Percentiles rank a stretch among this genome's conserved stretches.
phyloP scores from a whole-genome alignment of 2,329 filamentous ascomycete genomes.

The Fusarium sp. region DNA sequence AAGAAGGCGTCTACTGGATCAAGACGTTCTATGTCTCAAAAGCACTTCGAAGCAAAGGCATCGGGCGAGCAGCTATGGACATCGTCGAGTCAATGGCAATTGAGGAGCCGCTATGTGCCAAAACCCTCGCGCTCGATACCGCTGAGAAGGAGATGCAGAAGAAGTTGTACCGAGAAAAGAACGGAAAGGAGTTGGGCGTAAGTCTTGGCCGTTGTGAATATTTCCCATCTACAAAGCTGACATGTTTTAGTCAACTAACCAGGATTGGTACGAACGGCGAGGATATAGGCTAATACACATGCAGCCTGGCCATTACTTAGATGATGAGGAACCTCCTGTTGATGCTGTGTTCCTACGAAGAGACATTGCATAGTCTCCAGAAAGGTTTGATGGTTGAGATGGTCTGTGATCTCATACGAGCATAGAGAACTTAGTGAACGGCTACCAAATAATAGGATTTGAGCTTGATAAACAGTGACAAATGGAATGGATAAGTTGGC shows the following conservation, averaged over 20 bases:
- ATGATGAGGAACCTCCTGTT: background rate
- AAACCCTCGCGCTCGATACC: slow-evolving; percentile 41
- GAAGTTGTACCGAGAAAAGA: background rate
- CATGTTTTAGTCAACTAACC: slow-evolving; percentile 34
- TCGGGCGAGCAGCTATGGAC: slow-evolving; percentile 45
- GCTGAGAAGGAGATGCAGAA: slow-evolving; percentile 35
- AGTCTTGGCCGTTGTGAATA: fast-evolving
- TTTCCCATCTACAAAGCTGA: background rate
- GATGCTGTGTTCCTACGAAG: slow-evolving; percentile 17
- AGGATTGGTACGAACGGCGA: slow-evolving; percentile 44
- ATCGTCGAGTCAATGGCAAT: slow-evolving; percentile 41
- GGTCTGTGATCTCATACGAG: background rate
- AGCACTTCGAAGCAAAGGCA: slow-evolving; percentile 37
- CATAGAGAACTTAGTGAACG: background rate
- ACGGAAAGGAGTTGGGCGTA: slow-evolving; percentile 15
- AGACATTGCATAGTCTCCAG: background rate
- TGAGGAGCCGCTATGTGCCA: slow-evolving; percentile 37
- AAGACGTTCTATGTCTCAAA: slow-evolving; percentile 43
- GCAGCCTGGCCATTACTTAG: background rate
- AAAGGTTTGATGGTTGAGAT: background rate
- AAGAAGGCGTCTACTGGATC: slow-evolving; percentile 41
- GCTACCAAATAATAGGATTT: fast-evolving
- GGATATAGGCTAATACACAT: slow-evolving; percentile 40
- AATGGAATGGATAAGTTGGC: background rate
- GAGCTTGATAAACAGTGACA: background rate